Base-by-base conservation (phyloP, 768 basidiomycete species). In the Serendipita vermifera region DNA sequence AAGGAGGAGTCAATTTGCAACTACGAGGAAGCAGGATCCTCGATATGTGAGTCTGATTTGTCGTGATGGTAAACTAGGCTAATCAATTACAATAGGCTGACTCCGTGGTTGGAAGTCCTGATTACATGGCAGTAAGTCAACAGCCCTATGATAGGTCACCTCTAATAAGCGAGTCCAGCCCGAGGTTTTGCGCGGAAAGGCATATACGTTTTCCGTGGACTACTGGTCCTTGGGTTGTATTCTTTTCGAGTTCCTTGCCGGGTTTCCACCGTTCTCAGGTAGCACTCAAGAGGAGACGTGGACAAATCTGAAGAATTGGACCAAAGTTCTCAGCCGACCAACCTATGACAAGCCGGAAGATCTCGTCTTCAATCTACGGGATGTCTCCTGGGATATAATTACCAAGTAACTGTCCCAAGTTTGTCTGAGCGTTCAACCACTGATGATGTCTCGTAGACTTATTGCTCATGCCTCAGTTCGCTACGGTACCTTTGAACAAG, bases 221-320 rank as follows among this genome's bases (percentile, higher is more conserved):
- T 98, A 87, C 63, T 98, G 96, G 96, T 94, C 91, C 1, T 77
- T 99, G 5, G 96, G 96, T 4, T 98, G 96, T 68, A 98, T 99
- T 63, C 72, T 99, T 24, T 99, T 97, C 71, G 96, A 99, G 72
- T 93, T 94, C 68, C 74, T 94, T 14, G 87, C 90, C 1, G 94
- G 96, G 26, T 99, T 96, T 71, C 96, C 96, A 11, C 96, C 96
- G 1, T 99, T 99, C 73, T 96, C 89, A 43, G 96, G 96, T 15
- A 80, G 85, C 36, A 91, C 86, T 0, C 87, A 92, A 0, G 92
- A 99, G 61, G 96, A 99, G 70, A 99, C 96, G 0, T 99, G 96
- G 96, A 90, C 90, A 14, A 98, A 98, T 70, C 72, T 99, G 59
- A 97, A 97, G 71, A 97, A 97, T 67, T 99, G 96, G 96, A 81